Base-by-base conservation (phyloP, 352 stramenopile species). In the Pythium brassicae region DNA sequence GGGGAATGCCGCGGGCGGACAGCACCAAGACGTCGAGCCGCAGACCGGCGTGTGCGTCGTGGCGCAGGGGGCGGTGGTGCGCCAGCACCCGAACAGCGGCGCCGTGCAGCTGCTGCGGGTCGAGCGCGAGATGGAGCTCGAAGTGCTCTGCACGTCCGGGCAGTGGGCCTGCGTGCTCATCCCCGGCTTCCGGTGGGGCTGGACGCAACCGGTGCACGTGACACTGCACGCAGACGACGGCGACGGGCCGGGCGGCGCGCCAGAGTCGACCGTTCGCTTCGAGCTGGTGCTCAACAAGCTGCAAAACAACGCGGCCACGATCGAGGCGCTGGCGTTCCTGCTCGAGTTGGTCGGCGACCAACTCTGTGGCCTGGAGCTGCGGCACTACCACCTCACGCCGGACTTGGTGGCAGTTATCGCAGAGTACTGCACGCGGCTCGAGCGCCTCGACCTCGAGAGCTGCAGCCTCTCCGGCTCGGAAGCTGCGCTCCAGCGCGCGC, bases 401-500 rank as follows among this genome's bases (percentile, higher is more conserved):
- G 12, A 6, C 4, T 9, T 52, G 15, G 15, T 62, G 20, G 32
- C 40, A 23, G 19, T 23, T 27, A 46, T 57, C 14, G 7, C 55
- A 43, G 3, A 6, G 22, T 23, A 55, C 39, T 62, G 56, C 42
- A 26, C 34, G n/a, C 26, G 15, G 1, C 29, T 62, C 19, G 48
- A 62, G 50, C 47, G 29, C 1, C 50, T 62, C 20, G 56, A 62
- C 17, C 32, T 62, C 1, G 56, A 62, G 34, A 37, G 26, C 17
- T 56, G 48, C 25, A 29, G 56, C 12, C 19, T 62, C 0, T 40
- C 29, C 7, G 54, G 25, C 19, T 25, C 26, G 1, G 14, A 40
- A n/a, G 23, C 50, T 25, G 9, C 37, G 22, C 26, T 57, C 17
- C 29, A 51, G 29, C 23, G 34, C 15, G 48, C 25, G 17, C 29